phyloP scores from a whole-genome alignment of 176 grass and related monocot species.

The Eragrostis curvula region DNA sequence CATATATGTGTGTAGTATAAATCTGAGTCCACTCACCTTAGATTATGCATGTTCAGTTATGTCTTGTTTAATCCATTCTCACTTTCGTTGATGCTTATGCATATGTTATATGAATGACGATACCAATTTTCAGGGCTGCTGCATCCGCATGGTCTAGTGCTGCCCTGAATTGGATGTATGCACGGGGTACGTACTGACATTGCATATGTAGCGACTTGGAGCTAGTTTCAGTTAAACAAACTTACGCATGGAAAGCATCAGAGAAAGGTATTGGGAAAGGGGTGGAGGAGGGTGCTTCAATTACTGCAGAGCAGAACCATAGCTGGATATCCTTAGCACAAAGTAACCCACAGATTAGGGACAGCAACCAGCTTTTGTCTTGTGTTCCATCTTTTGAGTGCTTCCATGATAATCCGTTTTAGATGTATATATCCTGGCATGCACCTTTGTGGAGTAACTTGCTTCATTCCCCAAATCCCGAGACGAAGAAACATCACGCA shows the following conservation, averaged over 20 bases:
- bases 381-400: background rate
- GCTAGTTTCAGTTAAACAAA: slow-evolving; percentile 35
- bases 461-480: slow-evolving; percentile 33
- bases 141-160: slow-evolving; percentile 30
- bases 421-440: slow-evolving; percentile 18
- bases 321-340: slow-evolving; percentile 26
- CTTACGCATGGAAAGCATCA: slow-evolving; percentile 26
- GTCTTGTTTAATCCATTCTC: too few relatives aligned
- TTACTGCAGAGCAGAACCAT: slow-evolving; percentile 21
- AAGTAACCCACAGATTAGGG: slow-evolving; percentile 3
- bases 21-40: background rate
- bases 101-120: slow-evolving; percentile 27
- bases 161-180: slow-evolving; percentile 43
- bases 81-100: slow-evolving; percentile 28
- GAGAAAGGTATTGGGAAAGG: slow-evolving; percentile 24
- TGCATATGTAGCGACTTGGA: background rate
- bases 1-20: background rate
- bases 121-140: background rate
- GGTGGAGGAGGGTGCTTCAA: background rate
- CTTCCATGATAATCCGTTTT: background rate
- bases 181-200: background rate
- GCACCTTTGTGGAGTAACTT: slow-evolving; percentile 12
- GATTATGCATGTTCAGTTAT: background rate
- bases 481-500: slow-evolving; percentile 28
- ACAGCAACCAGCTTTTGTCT: slow-evolving; percentile 20